These are phyloP conservation scores for Zea mays DNA, from an alignment of 176 grass and related monocot species.

Conservation along the genomic window DNA sequence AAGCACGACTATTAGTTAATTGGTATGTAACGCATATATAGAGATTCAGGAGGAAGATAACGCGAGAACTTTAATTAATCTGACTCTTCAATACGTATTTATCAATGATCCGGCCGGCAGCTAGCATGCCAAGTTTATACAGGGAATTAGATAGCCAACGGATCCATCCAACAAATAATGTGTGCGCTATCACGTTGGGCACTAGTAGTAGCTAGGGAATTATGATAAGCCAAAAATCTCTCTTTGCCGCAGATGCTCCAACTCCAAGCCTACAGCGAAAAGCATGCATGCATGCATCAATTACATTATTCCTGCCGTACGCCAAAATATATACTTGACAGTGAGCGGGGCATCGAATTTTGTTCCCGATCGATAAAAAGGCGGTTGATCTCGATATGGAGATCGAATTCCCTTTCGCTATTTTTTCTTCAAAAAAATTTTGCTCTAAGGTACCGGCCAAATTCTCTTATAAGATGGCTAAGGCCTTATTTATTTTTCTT, in stretches of 20 bases:
- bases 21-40: too few relatives aligned
- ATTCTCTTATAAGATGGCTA: slow-evolving; percentile 53
- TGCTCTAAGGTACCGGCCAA: slow-evolving; percentile 32
- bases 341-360: slow-evolving; percentile 39
- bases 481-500: neutral
- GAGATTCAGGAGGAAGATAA: too few relatives aligned
- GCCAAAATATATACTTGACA: slow-evolving; percentile 64
- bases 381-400: neutral
- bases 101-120: too few relatives aligned
- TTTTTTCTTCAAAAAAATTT: neutral
- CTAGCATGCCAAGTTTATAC: too few relatives aligned
- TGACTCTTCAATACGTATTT: too few relatives aligned
- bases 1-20: too few relatives aligned
- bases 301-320: slow-evolving; percentile 49
- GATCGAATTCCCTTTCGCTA: slow-evolving; percentile 43
- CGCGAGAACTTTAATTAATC: too few relatives aligned
- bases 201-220: slow-evolving; percentile 1
- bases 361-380: slow-evolving; percentile 29
- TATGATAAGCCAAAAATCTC: slow-evolving; percentile 37
- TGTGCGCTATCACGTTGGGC: slow-evolving; percentile 5
- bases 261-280: slow-evolving; percentile 36
- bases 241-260: slow-evolving; percentile 46
- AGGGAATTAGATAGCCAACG: neutral
- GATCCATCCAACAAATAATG: slow-evolving; percentile 14
- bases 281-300: slow-evolving; percentile 29